Conservation (phyloP, 768 basidiomycete species). For the Naematelia aurantialba region DNA sequence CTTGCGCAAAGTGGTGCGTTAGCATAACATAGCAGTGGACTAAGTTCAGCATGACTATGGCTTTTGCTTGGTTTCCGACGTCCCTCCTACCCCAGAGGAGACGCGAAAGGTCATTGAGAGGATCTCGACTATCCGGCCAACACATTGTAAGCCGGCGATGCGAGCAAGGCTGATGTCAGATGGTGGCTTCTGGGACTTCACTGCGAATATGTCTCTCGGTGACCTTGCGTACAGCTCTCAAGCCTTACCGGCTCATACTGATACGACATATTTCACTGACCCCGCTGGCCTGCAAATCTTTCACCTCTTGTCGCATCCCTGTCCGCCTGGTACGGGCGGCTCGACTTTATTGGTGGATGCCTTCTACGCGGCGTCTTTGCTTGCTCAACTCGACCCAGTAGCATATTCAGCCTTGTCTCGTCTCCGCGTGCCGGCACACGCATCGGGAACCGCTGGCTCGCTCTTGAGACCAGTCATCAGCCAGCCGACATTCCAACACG, state of each 20-base stretch:
- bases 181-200: conserved; percentile 96
- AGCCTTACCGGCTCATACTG: conserved; percentile 79
- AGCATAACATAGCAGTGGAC: not conserved
- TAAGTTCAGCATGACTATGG: conserved; percentile 72
- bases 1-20: conserved; percentile 71
- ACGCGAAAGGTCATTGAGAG: conserved; percentile 73
- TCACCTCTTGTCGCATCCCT: conserved; percentile 69
- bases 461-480: conserved; percentile 56
- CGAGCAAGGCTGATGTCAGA: conserved; percentile 55
- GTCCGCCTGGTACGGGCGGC: conserved; percentile 73
- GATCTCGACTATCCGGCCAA: conserved; percentile 85
- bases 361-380: conserved; percentile 80
- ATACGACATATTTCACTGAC: conserved; percentile 77
- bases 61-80: conserved; percentile 78
- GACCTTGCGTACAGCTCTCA: conserved; percentile 92
- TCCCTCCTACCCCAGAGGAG: conserved; percentile 73
- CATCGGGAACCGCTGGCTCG: conserved; percentile 67
- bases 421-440: conserved; percentile 73
- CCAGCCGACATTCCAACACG: conserved; percentile 71
- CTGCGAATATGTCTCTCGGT: conserved; percentile 79
- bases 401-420: conserved; percentile 67
- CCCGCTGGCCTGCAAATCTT: conserved; percentile 94
- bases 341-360: conserved; percentile 91
- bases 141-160: conserved; percentile 57
- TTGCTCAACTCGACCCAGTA: conserved; percentile 68